A percentile compares a stretch with the other conserved stretches of the same genome.
phyloP scores from a whole-genome alignment of 202 grass and related monocot genomes.

The Eragrostis tef region DNA sequence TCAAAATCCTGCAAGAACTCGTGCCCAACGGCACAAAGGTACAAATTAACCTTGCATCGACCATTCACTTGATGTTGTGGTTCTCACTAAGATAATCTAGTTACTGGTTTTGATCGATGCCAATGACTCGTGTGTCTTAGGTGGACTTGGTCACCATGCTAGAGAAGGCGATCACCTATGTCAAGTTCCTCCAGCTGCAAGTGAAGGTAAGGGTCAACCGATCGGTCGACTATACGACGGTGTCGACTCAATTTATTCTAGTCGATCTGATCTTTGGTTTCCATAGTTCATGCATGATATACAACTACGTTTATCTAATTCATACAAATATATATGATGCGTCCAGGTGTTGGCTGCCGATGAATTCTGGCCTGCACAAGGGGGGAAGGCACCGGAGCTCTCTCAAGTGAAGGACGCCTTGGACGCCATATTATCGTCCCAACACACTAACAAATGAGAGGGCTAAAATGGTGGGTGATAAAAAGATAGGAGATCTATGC shows the following conservation, averaged over 20 bases:
- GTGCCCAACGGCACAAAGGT: constrained; percentile 96
- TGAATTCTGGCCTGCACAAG: constrained; percentile 95
- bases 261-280: not conserved
- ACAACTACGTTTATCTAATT: not conserved
- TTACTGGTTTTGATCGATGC: constrained; percentile 16
- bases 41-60: not conserved
- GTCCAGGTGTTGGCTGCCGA: constrained; percentile 86
- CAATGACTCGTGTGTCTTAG: constrained; percentile 38
- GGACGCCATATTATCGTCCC: constrained; percentile 74
- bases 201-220: constrained; percentile 60
- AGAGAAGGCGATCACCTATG: constrained; percentile 93
- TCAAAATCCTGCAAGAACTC: constrained; percentile 91
- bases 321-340: not conserved
- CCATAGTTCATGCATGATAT: not conserved
- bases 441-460: constrained; percentile 48
- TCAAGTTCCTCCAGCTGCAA: constrained; percentile 97
- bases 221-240: not conserved
- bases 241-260: constrained; percentile 4
- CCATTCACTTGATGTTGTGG: not conserved
- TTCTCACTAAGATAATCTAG: not conserved
- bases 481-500: not conserved
- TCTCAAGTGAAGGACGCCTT: constrained; percentile 89
- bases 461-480: not conserved
- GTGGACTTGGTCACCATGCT: constrained; percentile 98
- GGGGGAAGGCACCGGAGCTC: constrained; percentile 79